Evolutionary conservation across 441 rosid genomes (phyloP).

Genomic region (Biscutella laevigata): DNA sequence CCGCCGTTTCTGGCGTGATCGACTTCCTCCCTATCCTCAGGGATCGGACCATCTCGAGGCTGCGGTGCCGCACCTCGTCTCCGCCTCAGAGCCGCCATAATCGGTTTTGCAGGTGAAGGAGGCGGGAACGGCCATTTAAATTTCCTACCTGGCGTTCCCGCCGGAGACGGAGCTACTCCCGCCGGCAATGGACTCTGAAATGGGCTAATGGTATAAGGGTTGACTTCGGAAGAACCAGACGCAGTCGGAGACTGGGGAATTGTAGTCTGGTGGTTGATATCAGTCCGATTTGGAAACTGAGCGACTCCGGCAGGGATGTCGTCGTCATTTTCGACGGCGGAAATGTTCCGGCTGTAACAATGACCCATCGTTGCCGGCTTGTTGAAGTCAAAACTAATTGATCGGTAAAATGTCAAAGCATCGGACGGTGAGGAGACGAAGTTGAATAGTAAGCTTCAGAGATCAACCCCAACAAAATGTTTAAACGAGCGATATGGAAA

Average conservation of each 20-base stretch:
- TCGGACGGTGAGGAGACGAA: conserved; percentile 21
- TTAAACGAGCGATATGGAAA: conserved; percentile 3
- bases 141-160: conserved; percentile 54
- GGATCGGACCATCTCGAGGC: conserved; percentile 39
- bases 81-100: conserved; percentile 47
- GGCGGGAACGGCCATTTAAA: conserved; percentile 70
- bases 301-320: conserved; percentile 20
- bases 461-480: background rate
- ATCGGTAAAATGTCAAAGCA: conserved; percentile 26
- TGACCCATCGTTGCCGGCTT: conserved; percentile 49
- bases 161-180: conserved; percentile 59
- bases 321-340: conserved; percentile 30
- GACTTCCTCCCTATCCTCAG: conserved; percentile 36
- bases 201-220: conserved; percentile 45
- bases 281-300: conserved; percentile 25
- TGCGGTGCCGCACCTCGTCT: conserved; percentile 28
- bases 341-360: conserved; percentile 53
- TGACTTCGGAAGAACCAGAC: conserved; percentile 30
- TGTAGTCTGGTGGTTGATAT: conserved; percentile 4
- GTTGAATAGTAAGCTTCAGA: conserved; percentile 15
- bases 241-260: conserved; percentile 28
- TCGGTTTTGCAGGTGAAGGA: conserved; percentile 72
- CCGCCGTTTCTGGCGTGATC: conserved; percentile 34
- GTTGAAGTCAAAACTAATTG: conserved; percentile 4
- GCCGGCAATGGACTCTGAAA: conserved; percentile 58